phyloP scores from a whole-genome alignment of 1,284 basidiomycete genomes.

The Pseudozyma hubeiensis region DNA sequence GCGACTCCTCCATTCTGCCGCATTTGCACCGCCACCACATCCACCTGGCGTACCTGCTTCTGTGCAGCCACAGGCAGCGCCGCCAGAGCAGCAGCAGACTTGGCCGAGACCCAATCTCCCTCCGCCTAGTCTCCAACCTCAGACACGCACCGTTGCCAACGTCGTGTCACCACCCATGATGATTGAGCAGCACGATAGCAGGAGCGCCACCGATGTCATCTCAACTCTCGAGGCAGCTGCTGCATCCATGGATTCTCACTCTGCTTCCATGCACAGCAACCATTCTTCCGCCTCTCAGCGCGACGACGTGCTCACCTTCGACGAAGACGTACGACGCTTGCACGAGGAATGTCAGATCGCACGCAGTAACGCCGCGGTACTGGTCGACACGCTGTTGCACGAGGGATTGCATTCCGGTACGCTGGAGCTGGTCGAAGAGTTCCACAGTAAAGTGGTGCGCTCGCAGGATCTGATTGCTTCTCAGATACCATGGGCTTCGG shows the following conservation, averaged over 20 bases:
- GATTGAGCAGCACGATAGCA: background rate
- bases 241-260: conserved; percentile 17
- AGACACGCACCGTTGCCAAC: background rate
- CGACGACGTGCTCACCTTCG: conserved; percentile 18
- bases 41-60: background rate
- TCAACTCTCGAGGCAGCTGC: conserved; percentile 36
- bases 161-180: background rate
- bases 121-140: background rate
- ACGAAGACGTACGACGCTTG: conserved; percentile 52
- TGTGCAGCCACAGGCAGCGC: conserved; percentile 1
- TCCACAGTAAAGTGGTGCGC: conserved; percentile 38
- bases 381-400: conserved; percentile 48
- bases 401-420: conserved; percentile 32
- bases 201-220: conserved; percentile 11
- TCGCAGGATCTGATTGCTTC: conserved; percentile 49
- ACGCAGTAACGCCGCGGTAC: conserved; percentile 45
- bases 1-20: conserved; percentile 1
- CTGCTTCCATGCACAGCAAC: conserved; percentile 8
- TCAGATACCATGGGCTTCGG: conserved; percentile 57
- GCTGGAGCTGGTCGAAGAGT: conserved; percentile 36
- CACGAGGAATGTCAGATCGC: conserved; percentile 60
- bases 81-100: conserved; percentile 2
- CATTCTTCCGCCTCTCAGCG: background rate
- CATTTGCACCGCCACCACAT: conserved; percentile 2
- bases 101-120: conserved; percentile 1